phyloP scores from a whole-genome alignment of 2,329 filamentous ascomycete species.

The Hymenoscyphus infarciens region DNA sequence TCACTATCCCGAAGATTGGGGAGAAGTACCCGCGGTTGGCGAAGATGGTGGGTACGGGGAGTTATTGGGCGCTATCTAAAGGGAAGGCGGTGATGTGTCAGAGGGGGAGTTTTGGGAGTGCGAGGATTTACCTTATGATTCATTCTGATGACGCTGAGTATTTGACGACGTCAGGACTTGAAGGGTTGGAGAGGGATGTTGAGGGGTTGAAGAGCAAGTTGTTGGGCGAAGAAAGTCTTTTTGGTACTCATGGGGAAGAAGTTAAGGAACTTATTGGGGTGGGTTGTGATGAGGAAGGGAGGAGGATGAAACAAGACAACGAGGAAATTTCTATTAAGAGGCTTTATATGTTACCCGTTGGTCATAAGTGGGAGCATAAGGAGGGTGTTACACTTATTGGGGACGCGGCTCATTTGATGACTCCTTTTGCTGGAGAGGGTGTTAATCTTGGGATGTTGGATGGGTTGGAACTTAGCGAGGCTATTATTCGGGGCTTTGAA shows the following conservation, averaged over 20 bases:
- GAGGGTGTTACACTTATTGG: slow-evolving; percentile 45
- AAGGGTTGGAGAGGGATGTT: slow-evolving; percentile 35
- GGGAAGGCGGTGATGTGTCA: not conserved
- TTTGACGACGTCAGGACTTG: slow-evolving; percentile 20
- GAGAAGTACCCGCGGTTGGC: slow-evolving; percentile 35
- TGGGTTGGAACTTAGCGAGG: slow-evolving; percentile 36
- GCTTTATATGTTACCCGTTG: slow-evolving; percentile 17
- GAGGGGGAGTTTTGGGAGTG: not conserved
- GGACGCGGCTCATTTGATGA: slow-evolving; percentile 49
- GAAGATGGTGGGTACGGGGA: not conserved
- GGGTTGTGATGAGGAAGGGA: slow-evolving; percentile 16
- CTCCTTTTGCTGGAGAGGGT: slow-evolving; percentile 42
- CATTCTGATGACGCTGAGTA: not conserved
- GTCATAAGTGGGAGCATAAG: slow-evolving; percentile 20
- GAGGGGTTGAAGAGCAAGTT: slow-evolving; percentile 34
- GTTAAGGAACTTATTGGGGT: slow-evolving; percentile 20
- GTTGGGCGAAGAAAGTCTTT: slow-evolving; percentile 24
- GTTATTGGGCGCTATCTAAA: not conserved
- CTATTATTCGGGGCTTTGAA: slow-evolving; percentile 14
- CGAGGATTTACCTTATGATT: not conserved
- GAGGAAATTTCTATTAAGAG: slow-evolving; percentile 27
- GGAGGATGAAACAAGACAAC: slow-evolving; percentile 11
- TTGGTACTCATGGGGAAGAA: slow-evolving; percentile 23
- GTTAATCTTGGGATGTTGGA: slow-evolving; percentile 39
- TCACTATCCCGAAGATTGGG: no score